These are phyloP conservation scores for Halocafeteria seosinensis DNA, from an alignment of 108 stramenopile genomes.

Conservation along the genomic window DNA sequence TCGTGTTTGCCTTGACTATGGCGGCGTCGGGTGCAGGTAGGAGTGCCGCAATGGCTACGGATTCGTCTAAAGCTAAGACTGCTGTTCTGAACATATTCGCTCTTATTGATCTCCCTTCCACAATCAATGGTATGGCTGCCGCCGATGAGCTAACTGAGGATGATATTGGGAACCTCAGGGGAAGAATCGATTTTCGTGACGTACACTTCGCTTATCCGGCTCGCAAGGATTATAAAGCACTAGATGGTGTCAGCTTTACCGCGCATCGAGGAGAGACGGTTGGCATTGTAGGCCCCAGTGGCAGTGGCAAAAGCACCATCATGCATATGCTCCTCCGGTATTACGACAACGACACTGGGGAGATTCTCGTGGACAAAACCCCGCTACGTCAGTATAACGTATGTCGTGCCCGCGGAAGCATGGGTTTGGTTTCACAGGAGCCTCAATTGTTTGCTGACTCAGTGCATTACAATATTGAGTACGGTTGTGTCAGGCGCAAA, in stretches of 20 bases:
- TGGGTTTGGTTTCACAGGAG: constrained; percentile 61
- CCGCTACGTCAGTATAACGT: constrained; percentile 18
- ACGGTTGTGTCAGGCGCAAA: constrained; percentile 13
- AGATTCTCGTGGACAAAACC: constrained; percentile 15
- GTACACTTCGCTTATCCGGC: constrained; percentile 22
- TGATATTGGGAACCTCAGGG: too few relatives aligned
- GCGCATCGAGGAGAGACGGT: constrained; percentile 6
- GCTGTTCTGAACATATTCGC: constrained; percentile 25
- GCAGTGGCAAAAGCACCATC: constrained; percentile 51
- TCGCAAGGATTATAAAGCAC: neutral
- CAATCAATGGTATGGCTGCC: neutral
- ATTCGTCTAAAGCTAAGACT: constrained; percentile 19
- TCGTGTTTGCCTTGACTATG: constrained; percentile 28
- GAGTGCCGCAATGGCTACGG: constrained; percentile 21
- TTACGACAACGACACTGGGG: constrained; percentile 24
- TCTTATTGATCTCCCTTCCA: constrained; percentile 11
- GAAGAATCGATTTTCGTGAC: too few relatives aligned
- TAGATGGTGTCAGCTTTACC: constrained; percentile 1
- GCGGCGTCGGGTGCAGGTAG: constrained; percentile 27
- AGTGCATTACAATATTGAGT: constrained; percentile 54
- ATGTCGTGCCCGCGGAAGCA: constrained; percentile 34
- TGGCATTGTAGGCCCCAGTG: constrained; percentile 22
- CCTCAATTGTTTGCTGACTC: constrained; percentile 54
- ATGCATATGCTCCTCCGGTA: constrained; percentile 38
- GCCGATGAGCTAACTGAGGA: neutral